These are phyloP conservation scores for Pseudonitzschia delicatissima DNA, from an alignment of 108 stramenopile species.

Conservation along the genomic window DNA sequence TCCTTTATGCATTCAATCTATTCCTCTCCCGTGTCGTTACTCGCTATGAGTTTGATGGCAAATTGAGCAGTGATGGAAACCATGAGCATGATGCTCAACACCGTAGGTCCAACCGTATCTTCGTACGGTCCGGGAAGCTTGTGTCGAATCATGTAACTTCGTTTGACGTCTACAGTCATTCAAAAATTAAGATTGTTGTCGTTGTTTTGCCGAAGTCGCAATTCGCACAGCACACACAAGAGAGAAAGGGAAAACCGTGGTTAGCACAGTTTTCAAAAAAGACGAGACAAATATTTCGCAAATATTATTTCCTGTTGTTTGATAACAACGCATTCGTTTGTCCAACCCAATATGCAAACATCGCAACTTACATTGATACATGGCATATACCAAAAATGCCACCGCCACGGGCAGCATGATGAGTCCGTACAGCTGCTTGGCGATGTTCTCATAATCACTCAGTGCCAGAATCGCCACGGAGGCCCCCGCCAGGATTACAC, in stretches of 20 bases:
- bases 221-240: neutral
- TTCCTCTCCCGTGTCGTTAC: neutral
- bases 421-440: constrained; percentile 70
- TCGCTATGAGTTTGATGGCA: constrained; percentile 63
- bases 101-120: constrained; percentile 79
- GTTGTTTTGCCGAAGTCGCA: neutral
- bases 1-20: too few species aligned
- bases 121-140: constrained; percentile 89
- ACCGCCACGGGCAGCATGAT: constrained; percentile 85
- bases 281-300: neutral
- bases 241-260: neutral
- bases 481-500: constrained; percentile 67
- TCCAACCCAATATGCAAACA: constrained; percentile 8
- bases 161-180: constrained; percentile 40
- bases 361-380: constrained; percentile 72
- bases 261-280: neutral
- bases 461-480: constrained; percentile 82
- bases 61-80: constrained; percentile 78
- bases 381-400: constrained; percentile 80
- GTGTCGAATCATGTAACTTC: constrained; percentile 81
- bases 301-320: too few species aligned
- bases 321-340: neutral
- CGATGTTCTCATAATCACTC: constrained; percentile 42
- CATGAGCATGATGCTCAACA: constrained; percentile 80
- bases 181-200: neutral